Percentiles rank a stretch among this genome's conserved stretches.
Evolutionary conservation across 805 yeast species (phyloP).

Genomic region (Metschnikowia koreensis): DNA sequence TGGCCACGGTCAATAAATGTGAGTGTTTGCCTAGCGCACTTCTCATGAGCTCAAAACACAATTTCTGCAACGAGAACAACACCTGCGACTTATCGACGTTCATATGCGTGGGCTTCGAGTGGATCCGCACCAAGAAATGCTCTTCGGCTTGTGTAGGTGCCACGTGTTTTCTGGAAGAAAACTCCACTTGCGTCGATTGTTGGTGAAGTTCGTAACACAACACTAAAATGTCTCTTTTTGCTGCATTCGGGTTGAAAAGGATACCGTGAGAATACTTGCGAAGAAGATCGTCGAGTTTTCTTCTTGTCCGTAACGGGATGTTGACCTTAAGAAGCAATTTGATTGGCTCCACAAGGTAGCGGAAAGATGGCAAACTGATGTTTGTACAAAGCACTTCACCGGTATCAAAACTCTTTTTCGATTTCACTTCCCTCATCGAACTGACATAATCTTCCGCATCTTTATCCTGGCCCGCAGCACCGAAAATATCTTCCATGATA

Average conservation of each 20-base stretch:
- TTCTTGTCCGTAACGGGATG: slow-evolving; percentile 64
- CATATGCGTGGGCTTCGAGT: slow-evolving; percentile 54
- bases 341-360: slow-evolving; percentile 63
- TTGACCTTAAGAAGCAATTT: slow-evolving; percentile 59
- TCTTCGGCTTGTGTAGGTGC: slow-evolving; percentile 45
- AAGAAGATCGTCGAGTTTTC: slow-evolving; percentile 74
- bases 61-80: slow-evolving; percentile 62
- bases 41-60: slow-evolving; percentile 73
- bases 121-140: slow-evolving; percentile 73
- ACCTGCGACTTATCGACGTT: slow-evolving; percentile 57
- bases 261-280: slow-evolving; percentile 79
- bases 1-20: slow-evolving; percentile 54
- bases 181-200: slow-evolving; percentile 37
- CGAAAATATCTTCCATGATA: slow-evolving; percentile 90
- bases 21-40: slow-evolving; percentile 66
- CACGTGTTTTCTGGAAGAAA: slow-evolving; percentile 10
- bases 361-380: slow-evolving; percentile 57
- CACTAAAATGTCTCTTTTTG: slow-evolving; percentile 56
- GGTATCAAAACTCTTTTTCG: slow-evolving; percentile 83
- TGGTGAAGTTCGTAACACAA: slow-evolving; percentile 72
- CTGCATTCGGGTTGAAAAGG: slow-evolving; percentile 60
- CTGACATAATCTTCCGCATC: slow-evolving; percentile 90
- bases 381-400: slow-evolving; percentile 73
- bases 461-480: slow-evolving; percentile 88
- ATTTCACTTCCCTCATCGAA: slow-evolving; percentile 86